Conservation (phyloP, 2,329 filamentous ascomycete genomes). For the Magnaporthiopsis rhizophila region DNA sequence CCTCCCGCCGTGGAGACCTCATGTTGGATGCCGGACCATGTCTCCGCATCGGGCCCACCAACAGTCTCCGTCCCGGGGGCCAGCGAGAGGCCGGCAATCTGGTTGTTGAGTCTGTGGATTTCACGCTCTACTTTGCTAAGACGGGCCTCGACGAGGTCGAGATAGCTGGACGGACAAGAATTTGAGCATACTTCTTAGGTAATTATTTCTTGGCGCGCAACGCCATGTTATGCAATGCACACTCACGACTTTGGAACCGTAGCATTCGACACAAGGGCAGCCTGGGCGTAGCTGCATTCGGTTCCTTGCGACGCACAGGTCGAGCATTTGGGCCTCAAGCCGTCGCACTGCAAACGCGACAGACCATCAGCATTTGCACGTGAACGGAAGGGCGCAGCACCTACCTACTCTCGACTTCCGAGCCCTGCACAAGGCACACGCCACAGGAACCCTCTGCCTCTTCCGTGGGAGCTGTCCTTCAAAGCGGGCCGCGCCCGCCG, state of each 20-base stretch:
- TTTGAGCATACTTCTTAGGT: no score
- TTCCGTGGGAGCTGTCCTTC: background rate
- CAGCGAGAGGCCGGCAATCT: no score
- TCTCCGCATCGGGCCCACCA: no score
- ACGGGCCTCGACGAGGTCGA: conserved; percentile 10
- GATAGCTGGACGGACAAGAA: background rate
- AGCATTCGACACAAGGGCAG: background rate
- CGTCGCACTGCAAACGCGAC: conserved; percentile 8
- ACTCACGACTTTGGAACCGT: no score
- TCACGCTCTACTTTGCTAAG: conserved; percentile 8
- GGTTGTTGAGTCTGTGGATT: background rate
- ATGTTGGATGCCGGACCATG: no score
- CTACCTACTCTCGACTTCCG: conserved; percentile 10
- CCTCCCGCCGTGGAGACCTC: no score
- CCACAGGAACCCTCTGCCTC: conserved; percentile 8
- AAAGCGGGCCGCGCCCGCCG: no score
- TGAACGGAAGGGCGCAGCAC: background rate
- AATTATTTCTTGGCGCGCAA: no score
- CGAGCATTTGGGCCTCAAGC: conserved; percentile 9
- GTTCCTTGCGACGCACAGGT: conserved; percentile 9
- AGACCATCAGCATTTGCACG: no score
- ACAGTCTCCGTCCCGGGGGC: no score
- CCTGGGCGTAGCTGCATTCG: conserved; percentile 10
- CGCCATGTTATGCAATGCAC: no score
- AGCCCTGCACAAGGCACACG: conserved; percentile 9